Percentiles rank a stretch among this genome's conserved stretches.
Conservation (phyloP, 257 asterid genomes). For the Solanum paucissectum region DNA sequence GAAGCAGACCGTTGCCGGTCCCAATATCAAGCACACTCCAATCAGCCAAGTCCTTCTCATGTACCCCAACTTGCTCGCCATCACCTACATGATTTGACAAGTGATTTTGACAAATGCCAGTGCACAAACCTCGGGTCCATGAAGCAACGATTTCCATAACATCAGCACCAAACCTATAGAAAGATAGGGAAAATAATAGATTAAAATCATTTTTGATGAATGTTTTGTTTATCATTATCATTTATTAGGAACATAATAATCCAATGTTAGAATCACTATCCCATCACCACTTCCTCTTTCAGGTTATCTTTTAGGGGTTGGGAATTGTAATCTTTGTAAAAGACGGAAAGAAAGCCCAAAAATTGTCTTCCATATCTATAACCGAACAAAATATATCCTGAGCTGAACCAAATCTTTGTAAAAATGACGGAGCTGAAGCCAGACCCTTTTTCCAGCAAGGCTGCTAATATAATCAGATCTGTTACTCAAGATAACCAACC, state of each 20-base stretch:
- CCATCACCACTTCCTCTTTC: background rate
- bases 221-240: background rate
- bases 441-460: background rate
- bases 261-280: background rate
- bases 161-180: constrained; percentile 80
- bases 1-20: constrained; percentile 96
- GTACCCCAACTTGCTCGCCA: constrained; percentile 35
- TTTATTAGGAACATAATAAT: background rate
- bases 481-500: background rate
- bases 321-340: background rate
- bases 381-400: background rate
- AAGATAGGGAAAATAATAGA: background rate
- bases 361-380: background rate
- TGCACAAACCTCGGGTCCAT: constrained; percentile 81
- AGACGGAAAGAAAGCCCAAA: background rate
- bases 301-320: background rate
- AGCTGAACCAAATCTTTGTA: background rate
- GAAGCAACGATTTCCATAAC: constrained; percentile 87
- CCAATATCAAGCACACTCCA: constrained; percentile 95
- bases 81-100: constrained; percentile 48
- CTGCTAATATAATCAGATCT: background rate
- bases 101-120: constrained; percentile 53
- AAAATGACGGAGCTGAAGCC: background rate
- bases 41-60: constrained; percentile 51
- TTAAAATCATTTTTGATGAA: background rate